phyloP scores from a whole-genome alignment of 176 grass and related monocot species.

The Oropetium thomaeum region DNA sequence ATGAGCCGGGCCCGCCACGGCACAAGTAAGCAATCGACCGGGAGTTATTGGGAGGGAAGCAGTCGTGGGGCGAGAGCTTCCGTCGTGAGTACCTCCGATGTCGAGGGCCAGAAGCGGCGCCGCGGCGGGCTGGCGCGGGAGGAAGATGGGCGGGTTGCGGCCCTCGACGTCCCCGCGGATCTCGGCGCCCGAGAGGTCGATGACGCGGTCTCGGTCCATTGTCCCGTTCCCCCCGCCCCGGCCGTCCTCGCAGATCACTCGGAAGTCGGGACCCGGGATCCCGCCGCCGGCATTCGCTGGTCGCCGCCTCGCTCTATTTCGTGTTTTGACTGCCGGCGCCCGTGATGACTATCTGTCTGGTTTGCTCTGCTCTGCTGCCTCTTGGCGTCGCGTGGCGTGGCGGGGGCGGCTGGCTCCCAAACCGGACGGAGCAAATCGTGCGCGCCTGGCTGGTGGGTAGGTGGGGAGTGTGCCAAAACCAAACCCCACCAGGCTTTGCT shows the following conservation, averaged over 20 bases:
- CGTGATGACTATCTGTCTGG: neutral
- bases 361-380: neutral
- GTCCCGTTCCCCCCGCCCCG: neutral
- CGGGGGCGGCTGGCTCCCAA: no score
- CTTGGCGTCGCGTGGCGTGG: neutral
- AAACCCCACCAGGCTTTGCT: neutral
- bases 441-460: neutral
- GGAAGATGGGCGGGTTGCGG: conserved; percentile 69
- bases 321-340: neutral
- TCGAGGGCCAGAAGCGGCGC: conserved; percentile 75
- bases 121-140: conserved; percentile 68
- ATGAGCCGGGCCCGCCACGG: neutral
- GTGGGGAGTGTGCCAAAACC: neutral
- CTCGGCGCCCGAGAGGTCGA: conserved; percentile 75
- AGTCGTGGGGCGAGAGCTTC: no score
- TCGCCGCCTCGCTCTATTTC: neutral
- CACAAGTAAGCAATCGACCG: neutral
- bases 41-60: neutral
- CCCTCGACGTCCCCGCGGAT: conserved; percentile 53
- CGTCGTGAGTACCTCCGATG: conserved; percentile 82
- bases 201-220: neutral
- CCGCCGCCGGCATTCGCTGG: conserved; percentile 23
- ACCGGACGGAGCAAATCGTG: neutral
- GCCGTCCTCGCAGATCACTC: neutral
- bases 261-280: neutral